Evolutionary conservation across 2,329 filamentous ascomycete species (phyloP).

Genomic region (Drechslera avenae): DNA sequence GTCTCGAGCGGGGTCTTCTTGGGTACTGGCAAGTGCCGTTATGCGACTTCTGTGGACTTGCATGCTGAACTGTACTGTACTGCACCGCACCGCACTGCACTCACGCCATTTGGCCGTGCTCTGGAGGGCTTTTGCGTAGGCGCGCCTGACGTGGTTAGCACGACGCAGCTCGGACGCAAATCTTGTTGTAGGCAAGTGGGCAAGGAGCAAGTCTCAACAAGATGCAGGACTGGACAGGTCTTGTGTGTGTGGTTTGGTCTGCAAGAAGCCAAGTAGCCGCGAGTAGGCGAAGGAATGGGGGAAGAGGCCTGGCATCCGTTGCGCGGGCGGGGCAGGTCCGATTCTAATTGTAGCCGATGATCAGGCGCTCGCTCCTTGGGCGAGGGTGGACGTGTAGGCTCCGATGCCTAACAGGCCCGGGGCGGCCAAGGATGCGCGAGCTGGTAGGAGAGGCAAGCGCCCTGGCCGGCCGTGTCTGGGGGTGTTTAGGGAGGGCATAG

Average conservation of each 20-base stretch:
- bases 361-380: neutral
- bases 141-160: constrained; percentile 9
- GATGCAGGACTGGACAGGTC: constrained; percentile 5
- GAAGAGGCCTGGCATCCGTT: constrained; percentile 1
- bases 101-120: constrained; percentile 7
- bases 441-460: no score
- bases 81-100: constrained; percentile 4
- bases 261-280: neutral
- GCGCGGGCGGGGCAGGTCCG: constrained; percentile 5
- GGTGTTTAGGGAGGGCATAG: no score
- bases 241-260: neutral
- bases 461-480: no score
- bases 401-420: no score
- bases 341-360: constrained; percentile 4
- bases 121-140: constrained; percentile 5
- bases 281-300: constrained; percentile 2
- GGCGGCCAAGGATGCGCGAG: no score
- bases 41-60: constrained; percentile 3
- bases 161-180: constrained; percentile 10
- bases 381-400: no score
- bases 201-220: constrained; percentile 12
- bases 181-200: constrained; percentile 6
- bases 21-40: constrained; percentile 7
- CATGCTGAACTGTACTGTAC: constrained; percentile 3
- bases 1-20: neutral